Evolutionary conservation across 2,329 filamentous ascomycete species (phyloP).

Genomic region (Hyphodiscus sp.): DNA sequence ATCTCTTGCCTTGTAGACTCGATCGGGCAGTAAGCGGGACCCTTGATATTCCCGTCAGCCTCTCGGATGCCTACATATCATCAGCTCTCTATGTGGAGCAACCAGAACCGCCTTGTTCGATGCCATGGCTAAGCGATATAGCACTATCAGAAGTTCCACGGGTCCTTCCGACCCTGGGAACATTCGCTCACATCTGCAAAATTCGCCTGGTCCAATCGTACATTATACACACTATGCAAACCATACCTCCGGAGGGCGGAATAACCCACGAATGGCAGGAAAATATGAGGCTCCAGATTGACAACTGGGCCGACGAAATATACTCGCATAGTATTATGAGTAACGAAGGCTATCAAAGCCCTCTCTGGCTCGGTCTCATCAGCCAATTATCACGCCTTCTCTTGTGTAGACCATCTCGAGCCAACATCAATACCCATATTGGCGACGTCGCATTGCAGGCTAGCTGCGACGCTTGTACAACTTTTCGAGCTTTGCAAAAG

Average conservation of each 20-base stretch:
- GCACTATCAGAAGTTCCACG: neutral
- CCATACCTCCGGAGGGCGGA: slow-evolving; percentile 3
- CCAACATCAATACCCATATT: slow-evolving; percentile 5
- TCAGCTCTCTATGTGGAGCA: slow-evolving; percentile 6
- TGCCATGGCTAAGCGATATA: slow-evolving; percentile 8
- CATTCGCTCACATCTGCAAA: slow-evolving; percentile 12
- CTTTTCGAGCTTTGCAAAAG: slow-evolving; percentile 12
- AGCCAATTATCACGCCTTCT: slow-evolving; percentile 8
- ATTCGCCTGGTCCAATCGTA: slow-evolving; percentile 9
- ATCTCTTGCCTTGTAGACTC: slow-evolving; percentile 1
- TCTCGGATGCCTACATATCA: slow-evolving; percentile 12
- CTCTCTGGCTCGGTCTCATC: slow-evolving; percentile 11
- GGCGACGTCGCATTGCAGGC: slow-evolving; percentile 9
- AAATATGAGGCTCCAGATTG: slow-evolving; percentile 11
- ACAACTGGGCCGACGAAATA: slow-evolving; percentile 10
- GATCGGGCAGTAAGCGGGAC: slow-evolving; percentile 9
- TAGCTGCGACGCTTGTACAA: slow-evolving; percentile 10
- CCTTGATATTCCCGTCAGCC: slow-evolving; percentile 9
- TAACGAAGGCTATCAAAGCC: slow-evolving; percentile 10
- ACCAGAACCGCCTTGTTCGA: neutral
- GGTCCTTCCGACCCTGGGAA: neutral
- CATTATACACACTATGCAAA: slow-evolving; percentile 11
- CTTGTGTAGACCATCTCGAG: slow-evolving; percentile 4
- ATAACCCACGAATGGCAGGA: slow-evolving; percentile 9
- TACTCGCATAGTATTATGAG: slow-evolving; percentile 3